Evolutionary conservation across 345 rosid species (phyloP).

Genomic region (Salix brachista): DNA sequence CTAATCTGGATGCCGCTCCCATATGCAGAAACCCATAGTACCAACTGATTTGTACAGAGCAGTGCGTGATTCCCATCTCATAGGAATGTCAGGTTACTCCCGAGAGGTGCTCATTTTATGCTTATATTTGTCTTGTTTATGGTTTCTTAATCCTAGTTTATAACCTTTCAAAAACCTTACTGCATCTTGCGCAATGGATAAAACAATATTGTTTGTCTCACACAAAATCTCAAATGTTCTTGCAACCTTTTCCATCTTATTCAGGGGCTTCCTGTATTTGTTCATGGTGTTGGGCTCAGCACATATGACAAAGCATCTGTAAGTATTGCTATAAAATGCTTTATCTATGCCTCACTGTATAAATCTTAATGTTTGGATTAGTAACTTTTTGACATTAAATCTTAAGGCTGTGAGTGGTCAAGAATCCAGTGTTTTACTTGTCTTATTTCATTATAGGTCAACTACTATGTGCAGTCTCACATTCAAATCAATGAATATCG

Average conservation of each 20-base stretch:
- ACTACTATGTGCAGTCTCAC: constrained; percentile 87
- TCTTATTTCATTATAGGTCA: constrained; percentile 47
- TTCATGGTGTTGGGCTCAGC: constrained; percentile 78
- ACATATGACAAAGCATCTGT: constrained; percentile 92
- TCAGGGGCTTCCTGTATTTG: constrained; percentile 90
- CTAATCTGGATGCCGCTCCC: constrained; percentile 13
- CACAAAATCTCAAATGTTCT: background rate
- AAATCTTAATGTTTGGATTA: background rate
- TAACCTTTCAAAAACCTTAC: background rate
- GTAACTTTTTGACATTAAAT: background rate
- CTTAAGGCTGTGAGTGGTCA: background rate
- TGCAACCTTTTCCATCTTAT: constrained; percentile 14
- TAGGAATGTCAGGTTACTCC: constrained; percentile 93
- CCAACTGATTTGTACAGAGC: constrained; percentile 67
- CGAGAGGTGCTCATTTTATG: constrained; percentile 60
- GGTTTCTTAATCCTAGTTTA: background rate
- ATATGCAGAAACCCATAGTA: constrained; percentile 73
- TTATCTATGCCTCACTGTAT: background rate
- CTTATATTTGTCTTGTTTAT: constrained; percentile 1
- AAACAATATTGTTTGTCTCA: background rate
- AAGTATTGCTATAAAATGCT: constrained; percentile 26
- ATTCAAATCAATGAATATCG: constrained; percentile 94
- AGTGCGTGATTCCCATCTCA: constrained; percentile 82
- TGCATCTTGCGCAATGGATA: background rate
- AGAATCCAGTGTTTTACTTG: background rate